These are phyloP conservation scores for Cryptococcus sp. DNA, from an alignment of 1,284 basidiomycete genomes.

Conservation along the genomic window DNA sequence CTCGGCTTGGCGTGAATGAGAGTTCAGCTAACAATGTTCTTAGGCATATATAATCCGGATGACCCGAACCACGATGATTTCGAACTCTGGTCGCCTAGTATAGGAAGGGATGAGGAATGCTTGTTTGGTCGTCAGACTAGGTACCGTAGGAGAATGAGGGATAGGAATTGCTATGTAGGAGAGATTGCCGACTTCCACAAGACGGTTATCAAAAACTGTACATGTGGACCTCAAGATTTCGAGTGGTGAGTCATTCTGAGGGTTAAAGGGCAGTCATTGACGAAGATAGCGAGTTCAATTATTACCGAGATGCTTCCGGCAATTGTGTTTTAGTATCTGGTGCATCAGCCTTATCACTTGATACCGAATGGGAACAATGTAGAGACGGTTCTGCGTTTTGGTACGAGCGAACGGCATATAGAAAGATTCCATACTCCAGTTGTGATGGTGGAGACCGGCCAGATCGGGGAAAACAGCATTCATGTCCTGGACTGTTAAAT, in stretches of 20 bases:
- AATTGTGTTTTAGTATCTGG: slow-evolving; percentile 71
- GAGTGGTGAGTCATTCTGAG: slow-evolving; percentile 68
- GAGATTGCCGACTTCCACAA: slow-evolving; percentile 55
- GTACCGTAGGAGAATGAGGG: slow-evolving; percentile 79
- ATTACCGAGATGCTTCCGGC: slow-evolving; percentile 62
- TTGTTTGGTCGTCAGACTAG: slow-evolving; percentile 82
- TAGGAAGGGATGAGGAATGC: slow-evolving; percentile 69
- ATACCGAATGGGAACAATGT: slow-evolving; percentile 59
- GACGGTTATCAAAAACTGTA: slow-evolving; percentile 64
- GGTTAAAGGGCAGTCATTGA: neutral
- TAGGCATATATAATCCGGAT: slow-evolving; percentile 64
- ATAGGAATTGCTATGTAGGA: slow-evolving; percentile 77
- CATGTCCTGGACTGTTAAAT: slow-evolving; percentile 65
- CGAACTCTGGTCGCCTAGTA: slow-evolving; percentile 88
- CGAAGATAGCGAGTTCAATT: slow-evolving; percentile 74
- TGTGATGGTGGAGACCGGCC: slow-evolving; percentile 71
- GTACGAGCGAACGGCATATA: slow-evolving; percentile 86
- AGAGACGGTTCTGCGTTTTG: slow-evolving; percentile 61
- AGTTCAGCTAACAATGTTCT: slow-evolving; percentile 1
- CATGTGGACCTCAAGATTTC: slow-evolving; percentile 70
- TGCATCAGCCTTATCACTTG: slow-evolving; percentile 55
- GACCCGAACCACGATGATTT: slow-evolving; percentile 82
- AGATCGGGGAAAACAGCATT: slow-evolving; percentile 66
- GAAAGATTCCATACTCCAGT: slow-evolving; percentile 77
- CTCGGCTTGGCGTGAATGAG: slow-evolving; percentile 10